Evolutionary conservation across 140 eudicot species (phyloP), one percentile per base, ranked within the genome.

Genomic region (Cichorium intybus): DNA sequence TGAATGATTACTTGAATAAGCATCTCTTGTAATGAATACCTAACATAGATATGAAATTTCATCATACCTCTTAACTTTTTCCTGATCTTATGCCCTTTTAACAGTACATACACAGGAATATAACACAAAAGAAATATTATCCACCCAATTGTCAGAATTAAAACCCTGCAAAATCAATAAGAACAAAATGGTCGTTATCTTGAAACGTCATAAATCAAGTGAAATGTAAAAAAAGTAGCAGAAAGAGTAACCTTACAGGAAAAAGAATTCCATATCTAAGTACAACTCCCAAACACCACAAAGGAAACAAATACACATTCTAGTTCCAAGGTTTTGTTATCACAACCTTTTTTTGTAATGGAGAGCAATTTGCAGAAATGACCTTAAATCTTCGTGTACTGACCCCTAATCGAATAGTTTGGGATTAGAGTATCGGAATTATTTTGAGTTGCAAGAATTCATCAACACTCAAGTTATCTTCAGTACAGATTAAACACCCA

Each of bases 261-360:
- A 92, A 92, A 47, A 92, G 89, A 57, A 92, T 57, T 14, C 80
- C 86, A 78, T 85, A 88, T 88, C 98, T 79, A 27, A 92, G 84
- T 10, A 88, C 75, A 56, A 92, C 95, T 57, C 98, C 98, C 72
- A 85, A 73, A 51, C 98, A 92, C 98, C 96, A 92, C 73, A 92
- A 68, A 4, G 98, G 98, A 75, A 92, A 92, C 56, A 92, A 79
- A 73, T 92, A 92, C 22, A 88, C 58, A 60, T 92, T 92, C 98
- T 96, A 92, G 70, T 88, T 92, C 95, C 98, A 88, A 2, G 96
- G 96, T 74, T 92, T 95, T 43, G 95, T n/a, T n/a, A n/a, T n/a
- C n/a, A n/a, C n/a, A n/a, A n/a, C n/a, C n/a, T n/a, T n/a, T n/a
- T n/a, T n/a, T n/a, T n/a, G n/a, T n/a, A n/a, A n/a, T n/a, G n/a